Evolutionary conservation across 2,329 filamentous ascomycete species (phyloP).

Genomic region (Colletotrichum sp.): DNA sequence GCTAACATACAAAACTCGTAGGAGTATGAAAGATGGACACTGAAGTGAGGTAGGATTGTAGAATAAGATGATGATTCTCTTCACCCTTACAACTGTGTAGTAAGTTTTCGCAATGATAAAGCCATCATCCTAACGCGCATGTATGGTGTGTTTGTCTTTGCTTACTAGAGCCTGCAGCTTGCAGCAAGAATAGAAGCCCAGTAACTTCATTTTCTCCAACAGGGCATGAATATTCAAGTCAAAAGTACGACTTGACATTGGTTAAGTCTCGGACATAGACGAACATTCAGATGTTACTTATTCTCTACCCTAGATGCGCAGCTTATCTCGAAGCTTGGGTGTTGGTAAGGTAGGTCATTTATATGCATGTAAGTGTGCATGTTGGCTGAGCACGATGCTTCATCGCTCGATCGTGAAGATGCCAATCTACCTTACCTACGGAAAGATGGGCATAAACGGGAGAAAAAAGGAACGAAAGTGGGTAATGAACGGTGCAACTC

Average conservation of each 20-base stretch:
- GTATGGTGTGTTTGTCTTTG: neutral
- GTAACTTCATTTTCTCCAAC: neutral
- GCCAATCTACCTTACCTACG: neutral
- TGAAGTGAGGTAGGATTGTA: neutral
- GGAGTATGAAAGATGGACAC: neutral
- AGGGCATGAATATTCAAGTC: neutral
- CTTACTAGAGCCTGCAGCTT: neutral
- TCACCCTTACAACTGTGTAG: neutral
- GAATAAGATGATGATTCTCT: neutral
- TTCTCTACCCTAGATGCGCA: neutral
- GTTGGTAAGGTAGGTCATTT: neutral
- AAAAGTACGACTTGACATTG: neutral
- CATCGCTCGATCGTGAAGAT: neutral
- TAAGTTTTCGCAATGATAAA: neutral
- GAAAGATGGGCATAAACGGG: too few relatives aligned
- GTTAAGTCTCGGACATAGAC: neutral
- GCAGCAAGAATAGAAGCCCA: neutral
- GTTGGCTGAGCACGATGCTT: neutral
- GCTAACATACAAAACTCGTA: neutral
- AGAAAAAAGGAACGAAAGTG: neutral
- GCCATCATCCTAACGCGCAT: fast-evolving
- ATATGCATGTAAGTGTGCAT: neutral
- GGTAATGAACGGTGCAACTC: neutral
- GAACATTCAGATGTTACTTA: neutral
- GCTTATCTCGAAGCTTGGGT: neutral